These are phyloP conservation scores for Suillus plorans DNA, from an alignment of 768 basidiomycete genomes.

Conservation along the genomic window DNA sequence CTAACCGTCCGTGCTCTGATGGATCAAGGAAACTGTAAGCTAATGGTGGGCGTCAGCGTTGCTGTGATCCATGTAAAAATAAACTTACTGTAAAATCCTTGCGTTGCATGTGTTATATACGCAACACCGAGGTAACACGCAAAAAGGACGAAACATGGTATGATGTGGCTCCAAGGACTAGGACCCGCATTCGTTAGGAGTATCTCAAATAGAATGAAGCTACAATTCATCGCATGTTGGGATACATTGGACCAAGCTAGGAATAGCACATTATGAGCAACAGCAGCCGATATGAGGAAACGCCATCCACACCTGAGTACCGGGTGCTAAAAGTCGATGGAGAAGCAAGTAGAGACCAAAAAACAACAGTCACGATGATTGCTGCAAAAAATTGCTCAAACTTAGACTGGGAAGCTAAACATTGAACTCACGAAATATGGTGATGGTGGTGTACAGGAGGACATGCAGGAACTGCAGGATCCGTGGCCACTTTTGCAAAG, in stretches of 20 bases:
- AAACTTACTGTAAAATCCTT: conserved; percentile 63
- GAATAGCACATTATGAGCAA: not conserved
- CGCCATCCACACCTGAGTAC: conserved; percentile 36
- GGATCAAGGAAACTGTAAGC: conserved; percentile 71
- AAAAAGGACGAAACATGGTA: conserved; percentile 48
- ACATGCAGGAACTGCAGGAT: conserved; percentile 57
- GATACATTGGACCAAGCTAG: conserved; percentile 61
- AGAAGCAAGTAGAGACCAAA: conserved; percentile 54
- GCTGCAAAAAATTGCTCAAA: conserved; percentile 37
- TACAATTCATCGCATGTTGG: conserved; percentile 58
- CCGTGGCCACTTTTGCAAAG: conserved; percentile 59
- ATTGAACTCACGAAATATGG: conserved; percentile 53
- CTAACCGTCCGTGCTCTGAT: conserved; percentile 41
- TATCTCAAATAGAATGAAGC: conserved; percentile 58
- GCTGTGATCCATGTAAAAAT: too few relatives aligned
- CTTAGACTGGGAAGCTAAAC: not conserved
- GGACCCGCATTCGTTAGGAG: conserved; percentile 52
- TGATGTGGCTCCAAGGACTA: conserved; percentile 51
- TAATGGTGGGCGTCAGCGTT: conserved; percentile 25
- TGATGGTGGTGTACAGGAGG: conserved; percentile 48
- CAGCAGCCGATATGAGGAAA: not conserved
- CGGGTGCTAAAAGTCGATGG: conserved; percentile 39
- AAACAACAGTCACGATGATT: conserved; percentile 62
- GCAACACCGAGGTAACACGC: conserved; percentile 62
- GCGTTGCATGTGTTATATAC: conserved; percentile 61